Evolutionary conservation across 495 filamentous ascomycete species (phyloP).

Genomic region (Cairneyella variabilis): DNA sequence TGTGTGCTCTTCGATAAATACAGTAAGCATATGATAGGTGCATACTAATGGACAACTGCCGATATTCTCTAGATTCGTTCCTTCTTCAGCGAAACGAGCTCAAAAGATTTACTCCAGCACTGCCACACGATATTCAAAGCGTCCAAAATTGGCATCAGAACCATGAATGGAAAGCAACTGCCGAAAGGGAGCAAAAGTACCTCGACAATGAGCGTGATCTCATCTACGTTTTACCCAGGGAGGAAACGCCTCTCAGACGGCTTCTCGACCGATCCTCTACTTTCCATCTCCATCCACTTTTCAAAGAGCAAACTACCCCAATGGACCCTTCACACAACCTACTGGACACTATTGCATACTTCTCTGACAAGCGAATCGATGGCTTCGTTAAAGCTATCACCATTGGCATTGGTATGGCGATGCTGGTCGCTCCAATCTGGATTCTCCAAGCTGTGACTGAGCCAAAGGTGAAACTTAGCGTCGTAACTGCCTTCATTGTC

Average conservation of each 20-base stretch:
- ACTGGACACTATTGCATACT: constrained; percentile 16
- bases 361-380: constrained; percentile 26
- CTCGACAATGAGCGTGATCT: constrained; percentile 26
- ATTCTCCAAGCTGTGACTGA: constrained; percentile 17
- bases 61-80: not conserved
- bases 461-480: constrained; percentile 16
- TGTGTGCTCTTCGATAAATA: too few species aligned
- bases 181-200: constrained; percentile 24
- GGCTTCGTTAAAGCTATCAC: constrained; percentile 22
- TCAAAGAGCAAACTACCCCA: constrained; percentile 7
- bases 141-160: not conserved
- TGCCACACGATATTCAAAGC: not conserved
- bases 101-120: not conserved
- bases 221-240: constrained; percentile 20
- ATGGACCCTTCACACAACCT: constrained; percentile 9
- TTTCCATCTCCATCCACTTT: constrained; percentile 10
- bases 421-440: constrained; percentile 33
- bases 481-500: constrained; percentile 30
- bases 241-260: constrained; percentile 25
- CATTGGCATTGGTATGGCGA: constrained; percentile 23
- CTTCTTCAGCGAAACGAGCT: not conserved
- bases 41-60: not conserved
- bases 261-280: constrained; percentile 25
- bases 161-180: constrained; percentile 4
- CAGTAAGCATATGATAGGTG: not conserved